Evolutionary conservation across 2,329 filamentous ascomycete genomes (phyloP), one percentile per base, ranked within the genome.

Genomic region (Aspergillus sp.): DNA sequence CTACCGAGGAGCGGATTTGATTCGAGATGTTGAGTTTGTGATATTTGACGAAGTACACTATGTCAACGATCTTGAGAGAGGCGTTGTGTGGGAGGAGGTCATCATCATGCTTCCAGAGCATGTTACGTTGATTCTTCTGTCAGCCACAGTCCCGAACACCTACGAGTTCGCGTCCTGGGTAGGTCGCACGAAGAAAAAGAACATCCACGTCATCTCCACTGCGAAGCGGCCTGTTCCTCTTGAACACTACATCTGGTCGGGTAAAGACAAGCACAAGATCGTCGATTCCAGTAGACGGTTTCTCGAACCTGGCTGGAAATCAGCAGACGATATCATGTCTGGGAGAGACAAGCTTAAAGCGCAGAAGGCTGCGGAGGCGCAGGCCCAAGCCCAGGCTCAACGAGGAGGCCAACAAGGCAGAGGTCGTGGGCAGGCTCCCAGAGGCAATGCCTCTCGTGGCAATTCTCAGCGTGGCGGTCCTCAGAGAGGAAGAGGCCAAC

Each of bases 41-140:
- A 95, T 98, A 30, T 98, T 98, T 42, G 91, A 98, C 51, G 91
- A 98, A 60, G 91, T 98, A 2, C 91, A 98, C 61, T 98, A 98
- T 55, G 89, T 98, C 44, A 98, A 96, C 53, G 91, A 98, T 56
- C 73, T 82, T 15, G 91, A 96, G 58, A 76, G 91, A 61, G 91
- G 91, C 51, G 91, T 98, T 4, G 91, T 98, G 0, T 98, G 91
- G 91, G 91, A 98, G 60, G 91, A 98, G 61, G 91, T 98, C 49
- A 98, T 98, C 52, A 98, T 98, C 51, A 96, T 98, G 91, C 71
- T 98, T 34, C 91, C 91, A 0, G 88, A 94, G 55, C 91, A 98
- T 61, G 86, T 98, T 24, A 93, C 91, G 2, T 72, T 98, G 14
- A 98, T 98, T 45, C 68, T 96, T 2, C 72, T 98, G 3, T 98